These are phyloP conservation scores for Cerrena zonata DNA, from an alignment of 1,284 basidiomycete genomes.

Conservation along the genomic window DNA sequence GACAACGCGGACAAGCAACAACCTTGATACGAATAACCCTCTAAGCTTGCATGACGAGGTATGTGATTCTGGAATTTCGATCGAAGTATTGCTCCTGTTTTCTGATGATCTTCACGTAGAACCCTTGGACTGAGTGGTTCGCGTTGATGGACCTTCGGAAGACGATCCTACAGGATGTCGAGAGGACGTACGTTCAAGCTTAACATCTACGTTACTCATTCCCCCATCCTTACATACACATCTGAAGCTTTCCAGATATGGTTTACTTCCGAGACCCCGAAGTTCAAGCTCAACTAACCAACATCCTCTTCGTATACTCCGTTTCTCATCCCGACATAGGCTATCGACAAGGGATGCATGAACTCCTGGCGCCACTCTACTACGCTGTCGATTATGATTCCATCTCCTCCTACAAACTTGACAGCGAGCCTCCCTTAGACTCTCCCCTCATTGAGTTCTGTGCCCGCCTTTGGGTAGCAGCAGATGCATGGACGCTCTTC, in stretches of 20 bases:
- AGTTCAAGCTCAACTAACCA: slow-evolving; percentile 75
- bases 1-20: slow-evolving; percentile 30
- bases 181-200: slow-evolving; percentile 65
- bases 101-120: slow-evolving; percentile 37
- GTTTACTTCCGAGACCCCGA: slow-evolving; percentile 74
- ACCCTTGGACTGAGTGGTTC: slow-evolving; percentile 93
- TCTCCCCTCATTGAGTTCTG: slow-evolving; percentile 45
- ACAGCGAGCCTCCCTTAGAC: slow-evolving; percentile 20
- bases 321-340: slow-evolving; percentile 74
- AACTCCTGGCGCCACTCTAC: slow-evolving; percentile 81
- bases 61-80: no score
- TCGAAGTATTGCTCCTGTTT: background rate
- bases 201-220: background rate
- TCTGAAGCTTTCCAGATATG: slow-evolving; percentile 79
- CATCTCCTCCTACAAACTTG: slow-evolving; percentile 33
- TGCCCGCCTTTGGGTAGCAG: slow-evolving; percentile 63
- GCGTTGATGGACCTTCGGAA: slow-evolving; percentile 78
- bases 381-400: slow-evolving; percentile 82
- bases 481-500: slow-evolving; percentile 83
- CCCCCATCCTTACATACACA: background rate
- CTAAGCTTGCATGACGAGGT: slow-evolving; percentile 80
- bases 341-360: slow-evolving; percentile 95
- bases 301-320: slow-evolving; percentile 80
- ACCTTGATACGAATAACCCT: slow-evolving; percentile 77
- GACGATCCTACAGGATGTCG: slow-evolving; percentile 86